These are phyloP conservation scores for Setaria italica DNA, from an alignment of 202 grass and related monocot species.

Conservation along the genomic window DNA sequence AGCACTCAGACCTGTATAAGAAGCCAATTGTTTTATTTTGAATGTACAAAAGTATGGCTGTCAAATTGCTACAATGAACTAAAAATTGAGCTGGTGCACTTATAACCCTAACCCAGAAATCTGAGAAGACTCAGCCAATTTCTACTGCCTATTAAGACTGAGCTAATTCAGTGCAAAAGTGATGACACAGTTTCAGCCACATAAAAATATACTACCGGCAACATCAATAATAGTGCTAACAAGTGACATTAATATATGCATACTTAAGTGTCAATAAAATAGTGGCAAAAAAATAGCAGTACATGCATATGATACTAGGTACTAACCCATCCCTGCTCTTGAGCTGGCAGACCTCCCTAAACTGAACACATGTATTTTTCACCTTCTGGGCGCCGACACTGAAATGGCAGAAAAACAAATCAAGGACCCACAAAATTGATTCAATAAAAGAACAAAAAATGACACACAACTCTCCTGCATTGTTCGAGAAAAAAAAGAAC, in stretches of 20 bases:
- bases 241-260: not conserved
- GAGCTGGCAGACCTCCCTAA: constrained; percentile 48
- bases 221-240: constrained; percentile 5
- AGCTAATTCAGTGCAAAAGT: not conserved
- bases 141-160: not conserved
- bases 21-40: not conserved
- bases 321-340: constrained; percentile 62
- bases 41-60: not conserved
- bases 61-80: constrained; percentile 21
- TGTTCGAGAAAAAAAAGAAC: not conserved
- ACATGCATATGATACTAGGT: constrained; percentile 15
- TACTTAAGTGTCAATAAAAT: not conserved
- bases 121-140: not conserved
- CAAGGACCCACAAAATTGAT: not conserved
- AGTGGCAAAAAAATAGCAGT: constrained; percentile 17
- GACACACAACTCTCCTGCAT: not conserved
- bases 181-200: not conserved
- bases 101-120: not conserved
- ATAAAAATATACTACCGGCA: not conserved
- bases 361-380: constrained; percentile 51
- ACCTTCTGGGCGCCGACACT: constrained; percentile 73
- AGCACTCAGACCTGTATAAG: not conserved
- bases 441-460: constrained; percentile 1
- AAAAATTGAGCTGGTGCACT: not conserved
- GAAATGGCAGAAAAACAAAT: constrained; percentile 32